Percentiles rank a stretch among this genome's conserved stretches.
Evolutionary conservation across 2,329 filamentous ascomycete genomes (phyloP).

Genomic region (Gnomoniopsis sp.): DNA sequence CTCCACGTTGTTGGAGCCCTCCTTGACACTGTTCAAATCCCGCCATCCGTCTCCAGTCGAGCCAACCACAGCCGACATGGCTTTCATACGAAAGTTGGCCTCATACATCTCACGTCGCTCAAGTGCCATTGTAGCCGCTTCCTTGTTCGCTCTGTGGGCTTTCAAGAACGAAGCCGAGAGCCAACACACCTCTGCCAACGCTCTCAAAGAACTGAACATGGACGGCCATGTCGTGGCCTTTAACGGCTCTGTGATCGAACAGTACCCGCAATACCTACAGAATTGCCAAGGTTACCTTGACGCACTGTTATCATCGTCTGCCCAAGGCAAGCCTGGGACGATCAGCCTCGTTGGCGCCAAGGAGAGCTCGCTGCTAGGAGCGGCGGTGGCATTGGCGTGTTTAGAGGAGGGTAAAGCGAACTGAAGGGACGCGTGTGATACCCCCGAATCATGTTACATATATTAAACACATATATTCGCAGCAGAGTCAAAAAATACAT

Average conservation of each 20-base stretch:
- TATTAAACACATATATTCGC: neutral
- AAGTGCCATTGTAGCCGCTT: conserved; percentile 56
- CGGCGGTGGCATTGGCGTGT: conserved; percentile 65
- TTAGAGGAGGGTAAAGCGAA: conserved; percentile 23
- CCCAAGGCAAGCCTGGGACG: conserved; percentile 32
- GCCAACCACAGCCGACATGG: conserved; percentile 45
- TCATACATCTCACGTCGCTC: conserved; percentile 55
- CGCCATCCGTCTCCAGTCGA: conserved; percentile 44
- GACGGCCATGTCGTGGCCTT: conserved; percentile 63
- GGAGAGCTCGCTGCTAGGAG: conserved; percentile 73
- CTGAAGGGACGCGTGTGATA: neutral
- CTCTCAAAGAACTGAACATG: conserved; percentile 32
- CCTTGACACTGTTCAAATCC: conserved; percentile 45
- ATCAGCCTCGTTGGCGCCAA: conserved; percentile 66
- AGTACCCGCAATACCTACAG: conserved; percentile 65
- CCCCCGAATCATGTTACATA: neutral
- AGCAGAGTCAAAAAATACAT: neutral
- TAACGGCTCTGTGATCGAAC: conserved; percentile 76
- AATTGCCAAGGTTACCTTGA: conserved; percentile 63
- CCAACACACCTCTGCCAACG: conserved; percentile 30
- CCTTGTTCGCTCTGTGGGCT: conserved; percentile 57
- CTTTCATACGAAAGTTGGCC: conserved; percentile 50
- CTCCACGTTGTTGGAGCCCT: conserved; percentile 38
- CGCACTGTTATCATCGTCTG: conserved; percentile 44
- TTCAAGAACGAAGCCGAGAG: conserved; percentile 48